Percentiles rank a stretch among this genome's conserved stretches.
These are phyloP conservation scores for Austroboletus novae-zelandiae DNA, from an alignment of 1,284 basidiomycete genomes.

Conservation along the genomic window DNA sequence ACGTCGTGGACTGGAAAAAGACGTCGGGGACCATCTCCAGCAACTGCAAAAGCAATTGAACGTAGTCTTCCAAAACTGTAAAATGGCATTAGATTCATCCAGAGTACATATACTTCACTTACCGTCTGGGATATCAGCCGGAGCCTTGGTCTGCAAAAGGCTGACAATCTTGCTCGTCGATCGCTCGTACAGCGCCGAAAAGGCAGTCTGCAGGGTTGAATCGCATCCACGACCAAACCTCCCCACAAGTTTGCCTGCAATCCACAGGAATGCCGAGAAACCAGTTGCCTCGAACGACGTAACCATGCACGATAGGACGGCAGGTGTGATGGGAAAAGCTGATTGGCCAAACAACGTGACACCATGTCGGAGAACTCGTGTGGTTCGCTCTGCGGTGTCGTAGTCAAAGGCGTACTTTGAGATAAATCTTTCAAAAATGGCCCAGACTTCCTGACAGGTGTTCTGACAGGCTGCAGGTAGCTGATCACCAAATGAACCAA, in stretches of 20 bases:
- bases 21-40: constrained; percentile 70
- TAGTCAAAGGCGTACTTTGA: constrained; percentile 78
- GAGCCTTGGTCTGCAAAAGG: constrained; percentile 63
- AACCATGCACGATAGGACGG: constrained; percentile 75
- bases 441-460: constrained; percentile 82
- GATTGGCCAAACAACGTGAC: constrained; percentile 78
- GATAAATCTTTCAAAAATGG: constrained; percentile 80
- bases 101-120: constrained; percentile 21
- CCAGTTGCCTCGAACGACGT: constrained; percentile 79
- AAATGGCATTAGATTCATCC: not conserved
- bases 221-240: constrained; percentile 70
- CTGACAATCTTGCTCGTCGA: constrained; percentile 69
- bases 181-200: constrained; percentile 70
- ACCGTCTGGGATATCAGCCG: constrained; percentile 83
- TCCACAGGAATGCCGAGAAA: constrained; percentile 92
- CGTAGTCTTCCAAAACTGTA: constrained; percentile 92
- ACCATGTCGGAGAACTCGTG: constrained; percentile 84
- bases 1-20: constrained; percentile 73
- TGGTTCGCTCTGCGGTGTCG: constrained; percentile 82
- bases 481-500: constrained; percentile 78
- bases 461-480: constrained; percentile 78
- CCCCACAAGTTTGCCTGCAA: constrained; percentile 79
- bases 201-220: constrained; percentile 49
- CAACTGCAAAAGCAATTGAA: constrained; percentile 78
- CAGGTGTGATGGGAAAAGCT: constrained; percentile 67